Conservation (phyloP, 2,329 filamentous ascomycete genomes). For the Penicillium brevicompactum region DNA sequence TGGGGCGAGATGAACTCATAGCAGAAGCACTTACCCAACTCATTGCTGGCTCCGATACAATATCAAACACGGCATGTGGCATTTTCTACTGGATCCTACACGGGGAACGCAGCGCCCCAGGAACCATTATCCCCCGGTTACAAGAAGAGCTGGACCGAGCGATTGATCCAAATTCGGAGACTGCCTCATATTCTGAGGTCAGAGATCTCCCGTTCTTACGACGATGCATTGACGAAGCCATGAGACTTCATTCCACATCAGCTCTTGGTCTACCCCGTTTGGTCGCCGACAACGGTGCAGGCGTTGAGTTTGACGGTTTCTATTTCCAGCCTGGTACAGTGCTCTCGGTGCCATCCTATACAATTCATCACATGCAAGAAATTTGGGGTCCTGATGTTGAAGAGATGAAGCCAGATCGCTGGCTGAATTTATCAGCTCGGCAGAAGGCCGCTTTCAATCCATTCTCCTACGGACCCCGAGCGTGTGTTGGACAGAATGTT, state of each 20-base stretch:
- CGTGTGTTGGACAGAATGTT: constrained; percentile 48
- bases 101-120: constrained; percentile 23
- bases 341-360: constrained; percentile 44
- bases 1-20: constrained; percentile 31
- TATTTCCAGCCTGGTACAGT: constrained; percentile 35
- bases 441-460: constrained; percentile 42
- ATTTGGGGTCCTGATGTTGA: constrained; percentile 47
- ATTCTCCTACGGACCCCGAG: constrained; percentile 46
- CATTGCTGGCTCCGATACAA: constrained; percentile 40
- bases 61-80: constrained; percentile 32
- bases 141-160: constrained; percentile 26
- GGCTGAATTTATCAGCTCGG: constrained; percentile 30
- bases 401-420: constrained; percentile 43
- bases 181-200: constrained; percentile 23
- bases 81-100: constrained; percentile 30
- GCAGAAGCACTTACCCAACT: constrained; percentile 37
- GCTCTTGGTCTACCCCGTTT: constrained; percentile 26
- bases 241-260: constrained; percentile 34
- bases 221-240: constrained; percentile 34
- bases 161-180: constrained; percentile 12
- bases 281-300: constrained; percentile 22
- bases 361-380: constrained; percentile 43
- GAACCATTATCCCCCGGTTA: constrained; percentile 16
- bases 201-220: constrained; percentile 31
- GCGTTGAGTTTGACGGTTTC: constrained; percentile 16